Conservation (phyloP, 2,329 filamentous ascomycete species). For the Fusarium sp. region DNA sequence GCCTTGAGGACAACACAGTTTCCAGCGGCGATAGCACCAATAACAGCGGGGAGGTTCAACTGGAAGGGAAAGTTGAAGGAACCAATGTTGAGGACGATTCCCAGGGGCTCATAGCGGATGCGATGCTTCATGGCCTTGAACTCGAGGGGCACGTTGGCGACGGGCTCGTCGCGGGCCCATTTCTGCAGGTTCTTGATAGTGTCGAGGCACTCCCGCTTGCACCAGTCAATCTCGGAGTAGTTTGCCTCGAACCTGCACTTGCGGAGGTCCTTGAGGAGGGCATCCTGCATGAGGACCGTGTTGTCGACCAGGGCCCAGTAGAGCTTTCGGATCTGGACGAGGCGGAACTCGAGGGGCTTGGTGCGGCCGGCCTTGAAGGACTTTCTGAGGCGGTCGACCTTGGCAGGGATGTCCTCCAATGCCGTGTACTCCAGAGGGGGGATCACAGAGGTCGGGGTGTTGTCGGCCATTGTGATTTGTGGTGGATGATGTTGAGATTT, state of each 20-base stretch:
- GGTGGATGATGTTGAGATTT: slow-evolving; percentile 9
- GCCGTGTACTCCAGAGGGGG: slow-evolving; percentile 70
- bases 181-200: slow-evolving; percentile 81
- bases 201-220: slow-evolving; percentile 84
- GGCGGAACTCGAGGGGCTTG: slow-evolving; percentile 83
- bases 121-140: slow-evolving; percentile 78
- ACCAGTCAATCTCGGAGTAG: slow-evolving; percentile 81
- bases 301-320: slow-evolving; percentile 94
- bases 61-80: slow-evolving; percentile 95
- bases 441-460: slow-evolving; percentile 55
- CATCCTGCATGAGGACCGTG: slow-evolving; percentile 77
- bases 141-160: slow-evolving; percentile 75
- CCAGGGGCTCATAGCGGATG: slow-evolving; percentile 89
- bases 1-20: slow-evolving; percentile 94
- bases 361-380: slow-evolving; percentile 86
- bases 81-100: slow-evolving; percentile 85
- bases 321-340: slow-evolving; percentile 89
- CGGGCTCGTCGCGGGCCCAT: slow-evolving; percentile 85
- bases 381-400: slow-evolving; percentile 70
- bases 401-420: slow-evolving; percentile 73
- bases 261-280: slow-evolving; percentile 80
- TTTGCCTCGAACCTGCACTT: slow-evolving; percentile 82
- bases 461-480: slow-evolving; percentile 51
- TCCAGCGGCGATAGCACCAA: slow-evolving; percentile 92
- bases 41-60: slow-evolving; percentile 80